These are phyloP conservation scores for Prunus salicina DNA, from an alignment of 306 rosid species.

Conservation along the genomic window DNA sequence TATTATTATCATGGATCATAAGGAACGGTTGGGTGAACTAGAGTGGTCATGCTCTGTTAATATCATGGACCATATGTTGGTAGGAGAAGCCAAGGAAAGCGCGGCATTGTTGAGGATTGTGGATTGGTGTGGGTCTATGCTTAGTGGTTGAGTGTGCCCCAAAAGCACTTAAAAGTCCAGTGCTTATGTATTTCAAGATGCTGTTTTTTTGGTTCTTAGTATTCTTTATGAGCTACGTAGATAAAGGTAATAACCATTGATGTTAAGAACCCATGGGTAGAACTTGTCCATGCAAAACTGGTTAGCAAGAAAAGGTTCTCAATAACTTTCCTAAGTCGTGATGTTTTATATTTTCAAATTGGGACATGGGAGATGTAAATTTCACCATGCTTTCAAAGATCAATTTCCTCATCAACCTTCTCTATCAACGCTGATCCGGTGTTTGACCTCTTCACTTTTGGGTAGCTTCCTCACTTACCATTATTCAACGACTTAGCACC, in stretches of 20 bases:
- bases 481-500: background rate
- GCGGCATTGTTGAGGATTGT: background rate
- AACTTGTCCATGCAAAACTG: background rate
- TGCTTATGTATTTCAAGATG: background rate
- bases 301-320: background rate
- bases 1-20: background rate
- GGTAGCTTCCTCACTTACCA: background rate
- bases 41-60: background rate
- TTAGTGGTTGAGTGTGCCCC: background rate
- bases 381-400: background rate
- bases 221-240: background rate
- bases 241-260: background rate
- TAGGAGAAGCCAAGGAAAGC: background rate
- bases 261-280: background rate
- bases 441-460: background rate
- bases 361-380: background rate
- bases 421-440: background rate
- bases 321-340: background rate
- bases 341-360: background rate
- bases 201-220: background rate
- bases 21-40: background rate
- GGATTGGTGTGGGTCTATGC: background rate
- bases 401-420: background rate
- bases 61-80: background rate
- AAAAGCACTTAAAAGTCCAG: background rate